Percentiles rank a stretch among this genome's conserved stretches.
Conservation (phyloP, 1,139 yeast species). For the Yamadazyma mexicana region DNA sequence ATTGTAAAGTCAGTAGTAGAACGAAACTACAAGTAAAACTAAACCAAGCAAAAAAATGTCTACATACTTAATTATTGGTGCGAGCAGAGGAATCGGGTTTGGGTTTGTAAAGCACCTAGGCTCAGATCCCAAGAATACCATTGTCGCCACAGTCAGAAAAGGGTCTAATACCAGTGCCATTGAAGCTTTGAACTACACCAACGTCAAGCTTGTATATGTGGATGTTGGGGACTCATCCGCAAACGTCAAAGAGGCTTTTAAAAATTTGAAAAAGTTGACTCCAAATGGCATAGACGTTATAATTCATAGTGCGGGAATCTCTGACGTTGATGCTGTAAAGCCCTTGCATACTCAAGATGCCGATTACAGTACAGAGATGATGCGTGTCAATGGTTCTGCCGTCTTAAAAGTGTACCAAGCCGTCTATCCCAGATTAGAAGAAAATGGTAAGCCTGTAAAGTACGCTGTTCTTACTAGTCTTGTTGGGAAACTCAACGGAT, state of each 20-base stretch:
- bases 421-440: constrained; percentile 9
- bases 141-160: constrained; percentile 9
- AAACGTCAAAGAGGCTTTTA: constrained; percentile 6
- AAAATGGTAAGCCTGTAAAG: constrained; percentile 5
- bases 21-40: no score
- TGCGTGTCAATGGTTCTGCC: constrained; percentile 9
- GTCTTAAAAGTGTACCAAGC: constrained; percentile 10
- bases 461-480: constrained; percentile 7
- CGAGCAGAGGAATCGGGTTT: constrained; percentile 10
- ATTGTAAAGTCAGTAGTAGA: neutral
- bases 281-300: constrained; percentile 7
- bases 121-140: constrained; percentile 3
- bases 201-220: constrained; percentile 4
- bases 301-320: constrained; percentile 8
- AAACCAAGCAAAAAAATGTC: constrained; percentile 5
- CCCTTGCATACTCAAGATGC: neutral
- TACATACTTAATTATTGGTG: constrained; percentile 10
- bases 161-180: constrained; percentile 1
- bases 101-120: constrained; percentile 7
- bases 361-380: constrained; percentile 5
- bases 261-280: constrained; percentile 1
- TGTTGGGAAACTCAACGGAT: constrained; percentile 15
- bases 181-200: constrained; percentile 2
- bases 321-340: neutral
- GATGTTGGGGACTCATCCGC: constrained; percentile 1